Conservation (phyloP, 139 green algal species). For the Penium margaritaceum region DNA sequence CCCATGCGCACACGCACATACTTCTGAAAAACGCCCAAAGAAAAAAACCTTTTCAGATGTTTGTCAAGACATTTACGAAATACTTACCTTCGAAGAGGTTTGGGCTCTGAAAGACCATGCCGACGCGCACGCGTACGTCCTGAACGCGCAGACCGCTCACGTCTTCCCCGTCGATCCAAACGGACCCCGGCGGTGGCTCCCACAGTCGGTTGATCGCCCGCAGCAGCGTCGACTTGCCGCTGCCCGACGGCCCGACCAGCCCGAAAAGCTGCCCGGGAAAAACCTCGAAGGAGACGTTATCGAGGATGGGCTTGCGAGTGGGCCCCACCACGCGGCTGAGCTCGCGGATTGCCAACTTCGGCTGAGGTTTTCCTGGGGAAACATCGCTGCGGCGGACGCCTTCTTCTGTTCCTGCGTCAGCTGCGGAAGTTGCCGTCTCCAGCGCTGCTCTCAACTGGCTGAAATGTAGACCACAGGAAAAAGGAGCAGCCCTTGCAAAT, state of each 20-base stretch:
- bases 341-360: slow-evolving; percentile 9
- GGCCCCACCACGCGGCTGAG: background rate
- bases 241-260: slow-evolving; percentile 25
- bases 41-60: background rate
- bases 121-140: slow-evolving; percentile 20
- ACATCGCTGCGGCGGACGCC: no score
- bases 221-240: slow-evolving; percentile 42
- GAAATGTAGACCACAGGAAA: no score
- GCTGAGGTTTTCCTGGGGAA: no score
- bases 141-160: slow-evolving; percentile 18
- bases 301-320: slow-evolving; percentile 2
- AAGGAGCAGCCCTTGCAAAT: no score
- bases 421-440: no score
- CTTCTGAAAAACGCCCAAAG: no score
- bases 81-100: slow-evolving; percentile 30
- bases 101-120: slow-evolving; percentile 39
- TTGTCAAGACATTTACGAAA: no score
- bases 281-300: slow-evolving; percentile 15
- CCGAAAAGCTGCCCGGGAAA: slow-evolving; percentile 8
- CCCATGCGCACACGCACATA: no score
- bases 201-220: slow-evolving; percentile 40
- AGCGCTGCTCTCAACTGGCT: no score
- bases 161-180: slow-evolving; percentile 34
- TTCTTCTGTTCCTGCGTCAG: no score
- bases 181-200: slow-evolving; percentile 16